Evolutionary conservation across 148 eudicot genomes (phyloP).

Genomic region (Amaranthus cruentus): DNA sequence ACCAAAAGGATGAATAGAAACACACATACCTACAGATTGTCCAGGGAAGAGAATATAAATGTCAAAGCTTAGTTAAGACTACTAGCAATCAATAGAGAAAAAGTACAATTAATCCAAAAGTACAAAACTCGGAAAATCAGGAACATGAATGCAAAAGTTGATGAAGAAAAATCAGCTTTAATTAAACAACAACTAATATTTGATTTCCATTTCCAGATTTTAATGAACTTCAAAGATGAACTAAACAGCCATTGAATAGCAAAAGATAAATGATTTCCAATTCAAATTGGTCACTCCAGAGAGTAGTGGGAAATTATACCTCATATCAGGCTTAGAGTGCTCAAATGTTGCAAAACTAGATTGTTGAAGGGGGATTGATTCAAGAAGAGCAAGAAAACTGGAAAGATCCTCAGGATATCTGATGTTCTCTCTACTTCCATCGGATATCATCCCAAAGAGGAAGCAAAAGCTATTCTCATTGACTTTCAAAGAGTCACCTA

Average conservation of each 20-base stretch:
- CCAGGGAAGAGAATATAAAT: not conserved
- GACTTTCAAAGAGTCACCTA: conserved; percentile 52
- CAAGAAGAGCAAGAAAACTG: conserved; percentile 76
- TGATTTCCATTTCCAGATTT: not conserved
- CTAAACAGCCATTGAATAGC: not conserved
- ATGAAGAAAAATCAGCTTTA: not conserved
- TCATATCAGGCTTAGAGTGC: conserved; percentile 49
- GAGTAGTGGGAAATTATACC: conserved; percentile 38
- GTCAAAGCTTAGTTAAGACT: too few relatives aligned
- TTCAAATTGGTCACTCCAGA: not conserved
- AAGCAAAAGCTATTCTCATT: conserved; percentile 56
- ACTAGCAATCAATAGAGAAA: not conserved
- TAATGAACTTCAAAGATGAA: not conserved
- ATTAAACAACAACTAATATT: not conserved
- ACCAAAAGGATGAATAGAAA: not conserved
- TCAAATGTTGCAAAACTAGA: conserved; percentile 53
- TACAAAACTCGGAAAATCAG: not conserved
- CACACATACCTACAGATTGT: not conserved
- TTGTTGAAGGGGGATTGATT: conserved; percentile 68
- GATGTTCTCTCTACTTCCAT: conserved; percentile 52
- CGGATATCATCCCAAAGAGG: conserved; percentile 50
- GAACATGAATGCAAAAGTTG: not conserved
- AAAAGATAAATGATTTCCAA: conserved; percentile 2
- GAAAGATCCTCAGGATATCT: conserved; percentile 71
- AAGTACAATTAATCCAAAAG: not conserved